phyloP scores from a whole-genome alignment of 352 stramenopile genomes.

The Phytophthora idaei region DNA sequence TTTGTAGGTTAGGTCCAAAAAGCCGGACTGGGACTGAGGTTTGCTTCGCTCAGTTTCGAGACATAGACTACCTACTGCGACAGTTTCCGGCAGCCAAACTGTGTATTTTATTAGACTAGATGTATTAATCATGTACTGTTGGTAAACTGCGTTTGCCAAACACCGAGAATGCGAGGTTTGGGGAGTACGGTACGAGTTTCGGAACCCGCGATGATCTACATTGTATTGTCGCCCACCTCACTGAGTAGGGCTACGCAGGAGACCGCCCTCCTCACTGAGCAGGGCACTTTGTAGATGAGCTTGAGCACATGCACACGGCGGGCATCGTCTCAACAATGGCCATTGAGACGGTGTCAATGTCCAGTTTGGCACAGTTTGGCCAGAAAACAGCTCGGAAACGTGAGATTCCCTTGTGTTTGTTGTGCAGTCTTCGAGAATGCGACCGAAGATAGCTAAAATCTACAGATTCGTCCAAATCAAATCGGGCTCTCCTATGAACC shows the following conservation, averaged over 20 bases:
- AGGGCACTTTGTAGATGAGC: conserved; percentile 20
- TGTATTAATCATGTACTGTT: too few species aligned
- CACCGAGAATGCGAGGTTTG: conserved; percentile 7
- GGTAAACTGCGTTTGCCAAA: background rate
- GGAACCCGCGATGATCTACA: conserved; percentile 3
- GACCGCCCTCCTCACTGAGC: conserved; percentile 28
- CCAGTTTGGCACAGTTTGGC: conserved; percentile 19
- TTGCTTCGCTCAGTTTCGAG: conserved; percentile 15
- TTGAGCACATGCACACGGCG: conserved; percentile 3
- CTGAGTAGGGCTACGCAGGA: conserved; percentile 5
- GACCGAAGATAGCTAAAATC: conserved; percentile 16
- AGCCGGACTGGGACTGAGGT: conserved; percentile 16
- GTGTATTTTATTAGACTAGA: background rate
- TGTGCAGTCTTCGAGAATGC: conserved; percentile 6
- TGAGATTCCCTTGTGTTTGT: conserved; percentile 17
- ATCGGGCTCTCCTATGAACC: conserved; percentile 10
- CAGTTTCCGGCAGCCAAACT: background rate
- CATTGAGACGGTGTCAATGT: background rate
- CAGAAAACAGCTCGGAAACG: conserved; percentile 3
- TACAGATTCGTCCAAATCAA: conserved; percentile 28
- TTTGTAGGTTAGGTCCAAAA: conserved; percentile 3
- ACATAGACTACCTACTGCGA: background rate
- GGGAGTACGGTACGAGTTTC: conserved; percentile 4
- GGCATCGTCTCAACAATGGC: conserved; percentile 25
- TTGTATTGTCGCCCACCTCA: conserved; percentile 17